Conservation (phyloP, 306 rosid species). For the Lathyrus aphaca region DNA sequence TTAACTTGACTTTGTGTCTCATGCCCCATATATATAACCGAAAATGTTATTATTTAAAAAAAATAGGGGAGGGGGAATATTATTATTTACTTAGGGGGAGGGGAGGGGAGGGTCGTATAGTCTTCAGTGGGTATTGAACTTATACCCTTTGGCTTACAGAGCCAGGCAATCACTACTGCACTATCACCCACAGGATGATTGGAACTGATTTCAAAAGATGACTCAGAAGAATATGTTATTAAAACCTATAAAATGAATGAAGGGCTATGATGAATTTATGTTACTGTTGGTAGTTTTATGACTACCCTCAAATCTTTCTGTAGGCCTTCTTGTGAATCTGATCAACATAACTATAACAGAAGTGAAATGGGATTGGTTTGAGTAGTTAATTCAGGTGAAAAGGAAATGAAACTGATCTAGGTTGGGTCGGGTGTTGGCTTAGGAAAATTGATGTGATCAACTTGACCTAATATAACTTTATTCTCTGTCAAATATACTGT, state of each 20-base stretch:
- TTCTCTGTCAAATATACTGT: neutral
- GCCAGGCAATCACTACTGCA: neutral
- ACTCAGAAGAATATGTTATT: slow-evolving; percentile 12
- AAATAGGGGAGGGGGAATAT: neutral
- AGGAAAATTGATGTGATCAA: neutral
- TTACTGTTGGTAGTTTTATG: slow-evolving; percentile 29
- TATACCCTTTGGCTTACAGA: neutral
- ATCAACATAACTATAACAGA: neutral
- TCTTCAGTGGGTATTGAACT: neutral
- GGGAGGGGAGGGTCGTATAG: neutral
- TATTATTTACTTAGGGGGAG: neutral
- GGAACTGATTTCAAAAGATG: neutral
- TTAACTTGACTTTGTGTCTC: slow-evolving; percentile 29
- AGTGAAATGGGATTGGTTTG: slow-evolving; percentile 7
- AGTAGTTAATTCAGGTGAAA: slow-evolving; percentile 8
- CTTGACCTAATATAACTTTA: neutral
- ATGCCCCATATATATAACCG: slow-evolving; percentile 16
- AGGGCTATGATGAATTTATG: slow-evolving; percentile 21
- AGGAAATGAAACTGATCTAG: neutral
- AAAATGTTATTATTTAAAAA: neutral
- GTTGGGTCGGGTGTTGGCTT: neutral
- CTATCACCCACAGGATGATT: neutral
- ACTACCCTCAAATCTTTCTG: slow-evolving; percentile 7
- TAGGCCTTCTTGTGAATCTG: neutral
- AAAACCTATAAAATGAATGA: slow-evolving; percentile 6